A percentile compares a stretch with the other conserved stretches of the same genome.
Conservation (phyloP, 768 basidiomycete species). For the Suillus occidentalis region DNA sequence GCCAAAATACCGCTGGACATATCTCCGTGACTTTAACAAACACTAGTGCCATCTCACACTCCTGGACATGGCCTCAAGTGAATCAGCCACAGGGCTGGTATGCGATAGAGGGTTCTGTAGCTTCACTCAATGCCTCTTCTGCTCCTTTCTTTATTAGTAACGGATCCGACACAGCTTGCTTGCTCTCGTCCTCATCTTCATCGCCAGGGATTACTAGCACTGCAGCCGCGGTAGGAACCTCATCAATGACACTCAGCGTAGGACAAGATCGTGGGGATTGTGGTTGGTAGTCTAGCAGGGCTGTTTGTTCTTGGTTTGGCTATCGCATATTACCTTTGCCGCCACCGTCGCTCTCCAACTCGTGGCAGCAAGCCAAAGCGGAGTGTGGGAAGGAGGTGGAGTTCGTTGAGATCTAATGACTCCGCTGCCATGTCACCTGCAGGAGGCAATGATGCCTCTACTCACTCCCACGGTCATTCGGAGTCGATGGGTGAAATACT, state of each 20-base stretch:
- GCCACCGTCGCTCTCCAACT: conserved; percentile 9
- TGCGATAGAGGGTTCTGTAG: conserved; percentile 24
- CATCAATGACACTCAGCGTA: conserved; percentile 25
- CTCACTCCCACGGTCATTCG: conserved; percentile 21
- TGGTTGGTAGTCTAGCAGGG: conserved; percentile 45
- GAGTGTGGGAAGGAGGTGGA: conserved; percentile 22
- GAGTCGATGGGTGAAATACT: conserved; percentile 22
- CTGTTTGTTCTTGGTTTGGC: conserved; percentile 36
- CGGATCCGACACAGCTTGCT: conserved; percentile 37
- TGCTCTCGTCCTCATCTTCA: conserved; percentile 18
- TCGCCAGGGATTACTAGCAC: conserved; percentile 10
- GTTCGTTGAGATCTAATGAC: conserved; percentile 24
- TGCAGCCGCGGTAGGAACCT: conserved; percentile 1
- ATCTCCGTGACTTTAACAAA: conserved; percentile 28
- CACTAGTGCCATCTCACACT: conserved; percentile 21
- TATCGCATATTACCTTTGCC: conserved; percentile 30
- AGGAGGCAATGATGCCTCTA: not conserved
- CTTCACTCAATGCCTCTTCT: conserved; percentile 20
- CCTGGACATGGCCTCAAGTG: conserved; percentile 47
- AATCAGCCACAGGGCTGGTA: conserved; percentile 53
- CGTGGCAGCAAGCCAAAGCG: conserved; percentile 30
- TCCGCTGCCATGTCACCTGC: conserved; percentile 17
- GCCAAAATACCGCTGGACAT: conserved; percentile 1
- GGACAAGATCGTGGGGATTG: conserved; percentile 52
- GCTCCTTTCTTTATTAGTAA: conserved; percentile 36